Evolutionary conservation across 305 asterid species (phyloP).

Genomic region (Fraxinus sp.): DNA sequence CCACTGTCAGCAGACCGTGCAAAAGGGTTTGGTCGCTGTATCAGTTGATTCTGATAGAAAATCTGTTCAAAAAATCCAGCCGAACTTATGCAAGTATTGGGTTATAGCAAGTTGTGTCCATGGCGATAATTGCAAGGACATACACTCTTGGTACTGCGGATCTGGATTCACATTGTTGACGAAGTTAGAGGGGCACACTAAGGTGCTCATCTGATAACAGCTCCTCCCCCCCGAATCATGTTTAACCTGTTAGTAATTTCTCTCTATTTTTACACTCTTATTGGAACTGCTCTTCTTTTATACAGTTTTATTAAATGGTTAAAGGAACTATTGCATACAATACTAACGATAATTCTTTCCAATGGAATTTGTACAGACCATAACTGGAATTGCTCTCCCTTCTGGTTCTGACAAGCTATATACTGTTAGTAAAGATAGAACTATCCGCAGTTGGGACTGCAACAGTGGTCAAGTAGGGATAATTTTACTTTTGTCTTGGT

Average conservation of each 20-base stretch:
- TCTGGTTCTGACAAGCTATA: constrained; percentile 49
- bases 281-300: background rate
- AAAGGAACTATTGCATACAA: background rate
- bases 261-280: background rate
- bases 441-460: constrained; percentile 62
- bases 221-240: background rate
- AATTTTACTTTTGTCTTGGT: background rate
- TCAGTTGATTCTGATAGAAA: constrained; percentile 11
- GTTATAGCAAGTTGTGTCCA: constrained; percentile 41
- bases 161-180: constrained; percentile 44
- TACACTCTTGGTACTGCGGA: constrained; percentile 51
- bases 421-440: constrained; percentile 46
- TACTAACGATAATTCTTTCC: background rate
- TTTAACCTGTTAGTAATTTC: background rate
- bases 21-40: background rate
- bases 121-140: constrained; percentile 43
- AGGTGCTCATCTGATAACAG: constrained; percentile 32
- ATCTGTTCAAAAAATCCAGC: constrained; percentile 22
- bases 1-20: background rate
- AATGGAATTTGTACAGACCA: constrained; percentile 34
- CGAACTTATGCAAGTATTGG: constrained; percentile 41
- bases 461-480: constrained; percentile 49
- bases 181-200: constrained; percentile 48
- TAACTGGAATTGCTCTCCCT: constrained; percentile 64
- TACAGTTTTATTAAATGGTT: background rate